A percentile compares a stretch with the other conserved stretches of the same genome.
Conservation (phyloP, 1,284 basidiomycete genomes). For the Austroboletus olivaceoglutinosus region DNA sequence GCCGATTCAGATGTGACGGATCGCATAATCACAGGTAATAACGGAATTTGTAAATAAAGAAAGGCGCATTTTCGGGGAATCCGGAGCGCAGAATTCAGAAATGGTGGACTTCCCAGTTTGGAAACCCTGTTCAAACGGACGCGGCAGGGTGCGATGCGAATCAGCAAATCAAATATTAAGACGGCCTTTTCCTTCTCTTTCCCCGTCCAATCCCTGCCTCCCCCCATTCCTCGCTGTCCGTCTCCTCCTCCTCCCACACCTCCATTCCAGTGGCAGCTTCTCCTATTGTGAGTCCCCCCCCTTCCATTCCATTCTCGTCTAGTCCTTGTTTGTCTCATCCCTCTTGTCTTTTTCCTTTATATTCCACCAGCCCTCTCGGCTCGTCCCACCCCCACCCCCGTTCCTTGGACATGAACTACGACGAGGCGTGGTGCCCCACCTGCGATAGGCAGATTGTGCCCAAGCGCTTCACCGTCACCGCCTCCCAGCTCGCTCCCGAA, state of each 20-base stretch:
- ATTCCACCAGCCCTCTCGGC: slow-evolving; percentile 1
- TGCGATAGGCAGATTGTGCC: slow-evolving; percentile 71
- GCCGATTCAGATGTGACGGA: slow-evolving; percentile 28
- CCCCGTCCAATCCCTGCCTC: slow-evolving; percentile 23
- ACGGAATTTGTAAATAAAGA: slow-evolving; percentile 29
- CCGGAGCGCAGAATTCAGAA: slow-evolving; percentile 25
- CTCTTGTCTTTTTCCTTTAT: slow-evolving; percentile 15
- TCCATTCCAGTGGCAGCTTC: slow-evolving; percentile 3
- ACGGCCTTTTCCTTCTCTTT: slow-evolving; percentile 26
- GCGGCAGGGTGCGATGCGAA: slow-evolving; percentile 33
- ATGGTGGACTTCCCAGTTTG: slow-evolving; percentile 11
- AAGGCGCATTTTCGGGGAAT: slow-evolving; percentile 27
- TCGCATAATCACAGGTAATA: slow-evolving; percentile 36
- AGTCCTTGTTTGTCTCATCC: slow-evolving; percentile 23
- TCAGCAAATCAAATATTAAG: slow-evolving; percentile 41
- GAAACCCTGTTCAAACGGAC: slow-evolving; percentile 18
- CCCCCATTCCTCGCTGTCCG: slow-evolving; percentile 7
- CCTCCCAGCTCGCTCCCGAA: slow-evolving; percentile 24
- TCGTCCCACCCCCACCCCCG: background rate
- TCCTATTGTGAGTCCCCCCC: slow-evolving; percentile 12
- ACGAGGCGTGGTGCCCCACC: slow-evolving; percentile 70
- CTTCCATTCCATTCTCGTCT: slow-evolving; percentile 15
- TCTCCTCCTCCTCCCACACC: background rate
- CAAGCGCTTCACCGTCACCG: slow-evolving; percentile 55
- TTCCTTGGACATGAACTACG: slow-evolving; percentile 49